Base-by-base conservation (phyloP, 768 basidiomycete genomes). In the Dendrothele bispora region DNA sequence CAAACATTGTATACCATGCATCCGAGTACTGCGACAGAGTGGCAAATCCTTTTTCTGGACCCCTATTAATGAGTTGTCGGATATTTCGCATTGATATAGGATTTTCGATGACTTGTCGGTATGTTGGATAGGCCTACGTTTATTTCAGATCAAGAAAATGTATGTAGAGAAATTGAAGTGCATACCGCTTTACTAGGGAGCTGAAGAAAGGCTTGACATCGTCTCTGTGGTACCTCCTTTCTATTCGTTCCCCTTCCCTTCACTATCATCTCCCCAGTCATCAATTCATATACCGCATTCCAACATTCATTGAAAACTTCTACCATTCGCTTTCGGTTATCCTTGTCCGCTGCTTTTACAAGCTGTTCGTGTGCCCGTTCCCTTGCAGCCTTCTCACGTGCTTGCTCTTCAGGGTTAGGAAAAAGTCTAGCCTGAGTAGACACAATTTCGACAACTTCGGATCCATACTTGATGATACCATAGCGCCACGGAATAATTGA, bases 261-360 rank as follows among this genome's bases (percentile, higher is more conserved):
- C n/a, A n/a, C n/a, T n/a, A n/a, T n/a, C n/a, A n/a, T n/a, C n/a
- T n/a, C n/a, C n/a, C n/a, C n/a, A n/a, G n/a, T n/a, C n/a, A n/a
- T n/a, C n/a, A n/a, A n/a, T n/a, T n/a, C n/a, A n/a, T n/a, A 26
- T 3, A 52, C 51, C 1, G 51, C 51, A 1, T 43, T 17, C 11
- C 39, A 46, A 29, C 52, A 53, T 2, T 34, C 52, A 8, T 53
- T 39, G 14, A 49, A 49, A 2, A 53, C 48, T 3, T 21, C 10
- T 7, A 28, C 17, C 4, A 53, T 30, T 1, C 43, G 48, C 7
- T 5, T 1, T 1, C 48, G 52, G 2, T 45, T 27, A 7, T 49
- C 48, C 20, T 53, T 49, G 15, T 18, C 11, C 10, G 48, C 48
- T 1, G 37, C 39, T 2, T 32, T 39, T 20, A 40, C 39, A 1